Conservation (phyloP, 495 filamentous ascomycete species). For the Neurospora sublineolata region DNA sequence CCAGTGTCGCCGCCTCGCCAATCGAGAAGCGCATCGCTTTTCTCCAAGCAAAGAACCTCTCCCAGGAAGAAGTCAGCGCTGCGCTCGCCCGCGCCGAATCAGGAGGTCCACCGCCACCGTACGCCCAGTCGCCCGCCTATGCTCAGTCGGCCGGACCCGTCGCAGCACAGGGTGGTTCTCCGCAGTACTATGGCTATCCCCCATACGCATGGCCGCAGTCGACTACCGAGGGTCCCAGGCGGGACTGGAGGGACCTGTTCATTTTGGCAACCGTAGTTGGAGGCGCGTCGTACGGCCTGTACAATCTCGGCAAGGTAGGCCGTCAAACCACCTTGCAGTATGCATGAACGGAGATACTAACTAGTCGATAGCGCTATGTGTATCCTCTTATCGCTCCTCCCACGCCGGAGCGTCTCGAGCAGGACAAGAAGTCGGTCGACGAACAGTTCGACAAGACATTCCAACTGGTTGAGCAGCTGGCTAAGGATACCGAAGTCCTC, state of each 20-base stretch:
- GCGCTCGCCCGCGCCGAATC: conserved; percentile 66
- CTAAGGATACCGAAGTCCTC: conserved; percentile 75
- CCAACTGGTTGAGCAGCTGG: conserved; percentile 78
- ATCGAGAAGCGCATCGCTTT: conserved; percentile 88
- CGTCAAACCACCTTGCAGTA: neutral
- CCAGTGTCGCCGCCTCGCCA: conserved; percentile 78
- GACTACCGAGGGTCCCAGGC: conserved; percentile 57
- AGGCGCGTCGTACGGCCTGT: conserved; percentile 78
- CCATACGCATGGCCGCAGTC: conserved; percentile 55
- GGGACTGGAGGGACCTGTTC: conserved; percentile 98
- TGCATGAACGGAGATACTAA: conserved; percentile 7
- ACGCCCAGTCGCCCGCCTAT: conserved; percentile 32
- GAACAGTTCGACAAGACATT: conserved; percentile 87
- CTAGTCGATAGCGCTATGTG: conserved; percentile 62
- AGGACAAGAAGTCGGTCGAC: conserved; percentile 86
- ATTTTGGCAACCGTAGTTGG: conserved; percentile 90
- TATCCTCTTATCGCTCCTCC: conserved; percentile 83
- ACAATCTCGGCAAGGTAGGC: conserved; percentile 67
- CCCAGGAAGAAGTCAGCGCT: conserved; percentile 82
- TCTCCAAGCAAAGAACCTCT: conserved; percentile 92
- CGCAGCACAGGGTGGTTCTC: conserved; percentile 32
- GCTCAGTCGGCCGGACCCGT: conserved; percentile 20
- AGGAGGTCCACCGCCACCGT: conserved; percentile 33
- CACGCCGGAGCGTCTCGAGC: conserved; percentile 81
- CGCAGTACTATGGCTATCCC: conserved; percentile 55